These are phyloP conservation scores for Sphaerulina populicola DNA, from an alignment of 2,329 filamentous ascomycete species.

Conservation along the genomic window DNA sequence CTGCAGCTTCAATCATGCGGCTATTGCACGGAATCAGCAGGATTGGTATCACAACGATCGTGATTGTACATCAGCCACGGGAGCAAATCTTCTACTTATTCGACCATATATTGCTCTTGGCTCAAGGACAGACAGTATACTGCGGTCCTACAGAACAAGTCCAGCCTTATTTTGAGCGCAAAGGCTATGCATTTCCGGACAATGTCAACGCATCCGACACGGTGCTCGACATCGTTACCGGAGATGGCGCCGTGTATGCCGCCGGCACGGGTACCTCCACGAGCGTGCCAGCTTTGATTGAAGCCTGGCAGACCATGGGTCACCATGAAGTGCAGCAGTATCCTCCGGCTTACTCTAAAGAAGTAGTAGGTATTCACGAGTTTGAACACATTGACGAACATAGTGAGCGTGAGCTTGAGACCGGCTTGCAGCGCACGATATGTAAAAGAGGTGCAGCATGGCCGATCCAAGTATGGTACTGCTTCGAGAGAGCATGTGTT, in stretches of 20 bases:
- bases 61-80: slow-evolving; percentile 54
- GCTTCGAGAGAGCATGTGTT: slow-evolving; percentile 45
- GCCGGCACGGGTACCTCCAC: slow-evolving; percentile 33
- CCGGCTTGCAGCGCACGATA: slow-evolving; percentile 41
- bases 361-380: background rate
- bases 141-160: slow-evolving; percentile 42
- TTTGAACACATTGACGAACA: background rate
- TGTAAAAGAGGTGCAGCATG: slow-evolving; percentile 45
- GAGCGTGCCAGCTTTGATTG: background rate
- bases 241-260: slow-evolving; percentile 45
- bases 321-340: background rate
- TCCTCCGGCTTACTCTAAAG: background rate
- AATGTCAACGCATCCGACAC: slow-evolving; percentile 50
- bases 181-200: slow-evolving; percentile 45
- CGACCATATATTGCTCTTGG: slow-evolving; percentile 50
- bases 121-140: slow-evolving; percentile 50
- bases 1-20: slow-evolving; percentile 49
- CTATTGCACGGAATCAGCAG: slow-evolving; percentile 48
- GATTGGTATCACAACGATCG: slow-evolving; percentile 50
- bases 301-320: background rate
- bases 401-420: slow-evolving; percentile 21
- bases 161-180: slow-evolving; percentile 44
- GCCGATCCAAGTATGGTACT: slow-evolving; percentile 46
- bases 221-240: slow-evolving; percentile 43
- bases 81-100: slow-evolving; percentile 52